Evolutionary conservation across 495 filamentous ascomycete species (phyloP), one percentile per base, ranked within the genome.

Genomic region (Aspergillus sclerotiicarbonarius): DNA sequence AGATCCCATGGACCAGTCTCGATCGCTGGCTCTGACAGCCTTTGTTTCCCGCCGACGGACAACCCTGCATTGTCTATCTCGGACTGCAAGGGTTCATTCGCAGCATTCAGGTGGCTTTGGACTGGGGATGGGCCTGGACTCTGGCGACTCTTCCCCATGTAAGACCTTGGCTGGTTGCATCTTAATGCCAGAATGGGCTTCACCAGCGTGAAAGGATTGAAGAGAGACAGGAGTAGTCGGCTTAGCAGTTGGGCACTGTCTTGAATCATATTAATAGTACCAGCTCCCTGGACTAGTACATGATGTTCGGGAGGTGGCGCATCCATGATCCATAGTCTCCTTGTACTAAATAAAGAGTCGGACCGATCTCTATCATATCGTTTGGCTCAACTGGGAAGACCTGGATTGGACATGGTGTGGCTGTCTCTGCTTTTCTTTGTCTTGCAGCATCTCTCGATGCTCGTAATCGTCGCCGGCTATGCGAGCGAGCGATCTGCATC

Each of bases 31-130:
- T 25, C 10, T 49, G 46, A 49, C 20, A 29, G 46, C 15, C 29
- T 21, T 2, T 12, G 29, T 25, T 29, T 30, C 46, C 21, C 13
- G 21, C 29, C 29, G 20, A 49, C 29, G 13, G 46, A 31, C 15
- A 13, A 13, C 21, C 44, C 46, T 49, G 46, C 20, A 49, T 49
- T 49, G 46, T 49, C 21, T 49, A 49, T 49, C 25, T 49, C 46
- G 20, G 8, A 49, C 46, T 49, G 46, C 46, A 49, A 49, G 46
- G 46, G 46, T 49, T 25, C 46, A 20, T 49, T 25, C 46, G 19
- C 20, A 49, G 29, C 46, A 49, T 49, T 49, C 46, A 49, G 29
- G 46, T 49, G 46, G 46, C 46, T 49, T 30, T 10, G 37, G 20
- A 30, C 46, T 10, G 6, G 45, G 19, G 46, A 49, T 7, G 46